Conservation (phyloP, 257 asterid species). For the Nicotiana obtusifolia region DNA sequence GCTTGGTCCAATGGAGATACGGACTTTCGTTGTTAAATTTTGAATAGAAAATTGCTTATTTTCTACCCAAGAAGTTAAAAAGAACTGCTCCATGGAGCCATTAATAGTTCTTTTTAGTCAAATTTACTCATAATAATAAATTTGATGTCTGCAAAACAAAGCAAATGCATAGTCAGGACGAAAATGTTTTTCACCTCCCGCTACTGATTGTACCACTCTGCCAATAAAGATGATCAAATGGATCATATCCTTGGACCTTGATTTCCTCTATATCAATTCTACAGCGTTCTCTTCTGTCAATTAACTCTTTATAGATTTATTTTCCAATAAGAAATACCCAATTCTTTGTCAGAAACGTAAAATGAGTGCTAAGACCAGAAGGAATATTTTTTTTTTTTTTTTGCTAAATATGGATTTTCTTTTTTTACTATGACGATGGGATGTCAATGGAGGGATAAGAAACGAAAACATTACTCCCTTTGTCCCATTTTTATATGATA, state of each 20-base stretch:
- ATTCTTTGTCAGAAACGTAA: not conserved
- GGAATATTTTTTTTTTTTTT: too few species aligned
- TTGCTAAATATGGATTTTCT: too few species aligned
- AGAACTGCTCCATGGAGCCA: not conserved
- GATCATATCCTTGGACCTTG: not conserved
- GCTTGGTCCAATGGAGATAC: slow-evolving; percentile 90
- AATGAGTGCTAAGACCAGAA: not conserved
- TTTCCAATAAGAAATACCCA: not conserved
- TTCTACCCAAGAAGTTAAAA: not conserved
- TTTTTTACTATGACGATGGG: not conserved
- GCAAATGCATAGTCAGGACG: not conserved
- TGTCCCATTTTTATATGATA: not conserved
- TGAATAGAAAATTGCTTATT: not conserved
- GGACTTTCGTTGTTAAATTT: slow-evolving; percentile 60
- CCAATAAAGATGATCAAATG: not conserved
- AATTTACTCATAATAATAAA: not conserved
- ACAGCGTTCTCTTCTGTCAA: not conserved
- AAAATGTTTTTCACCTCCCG: not conserved
- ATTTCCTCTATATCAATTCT: not conserved
- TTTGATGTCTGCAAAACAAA: not conserved
- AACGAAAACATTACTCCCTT: too few species aligned
- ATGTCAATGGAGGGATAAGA: not conserved
- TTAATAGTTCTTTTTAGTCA: not conserved
- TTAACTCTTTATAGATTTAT: not conserved
- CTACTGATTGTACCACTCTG: not conserved